Evolutionary conservation across 106 monocot species (phyloP), one percentile per base, ranked within the genome.

Genomic region (Apostasia ramifera): DNA sequence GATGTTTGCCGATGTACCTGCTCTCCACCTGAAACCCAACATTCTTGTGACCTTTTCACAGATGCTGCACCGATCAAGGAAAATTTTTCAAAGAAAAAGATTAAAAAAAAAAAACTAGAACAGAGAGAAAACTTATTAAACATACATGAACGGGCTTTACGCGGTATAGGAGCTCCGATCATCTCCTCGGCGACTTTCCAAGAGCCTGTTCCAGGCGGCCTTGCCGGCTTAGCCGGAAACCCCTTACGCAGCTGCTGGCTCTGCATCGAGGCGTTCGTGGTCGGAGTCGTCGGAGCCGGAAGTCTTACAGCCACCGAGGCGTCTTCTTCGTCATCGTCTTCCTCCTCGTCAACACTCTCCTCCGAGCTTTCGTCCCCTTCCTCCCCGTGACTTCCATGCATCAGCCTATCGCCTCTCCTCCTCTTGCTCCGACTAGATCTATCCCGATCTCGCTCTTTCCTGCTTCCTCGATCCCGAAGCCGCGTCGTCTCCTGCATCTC

Each of bases 121-220:
- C 57, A 51, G 44, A 2, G 7, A 10, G 14, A 68, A 49, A 48
- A 48, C 12, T 7, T 14, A 47, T 40, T 45, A 72, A 77, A 44
- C 70, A 11, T 78, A 90, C 92, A 84, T 75, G 97, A 81, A 12
- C 97, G 84, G 13, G 97, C 97, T 70, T 92, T 98, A 44, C 89
- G 79, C 2, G 97, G 97, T 2, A 98, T 79, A 0, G 85, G 71
- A 12, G 88, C 88, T 1, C 95, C 95, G 52, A 98, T 86, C 82
- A 97, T 88, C 83, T 98, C 97, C 55, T 93, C 97, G 1, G 89
- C 75, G 6, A 70, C 85, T 64, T 87, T 89, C 87, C 86, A 87
- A 51, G 68, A 50, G 4, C 59, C 40, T n/a, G 78, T 75, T 39
- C 79, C 43, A 37, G 89, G 86, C 26, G 75, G 44, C 62, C 81